Conservation (phyloP, 495 filamentous ascomycete species). For the Collariella sp. region DNA sequence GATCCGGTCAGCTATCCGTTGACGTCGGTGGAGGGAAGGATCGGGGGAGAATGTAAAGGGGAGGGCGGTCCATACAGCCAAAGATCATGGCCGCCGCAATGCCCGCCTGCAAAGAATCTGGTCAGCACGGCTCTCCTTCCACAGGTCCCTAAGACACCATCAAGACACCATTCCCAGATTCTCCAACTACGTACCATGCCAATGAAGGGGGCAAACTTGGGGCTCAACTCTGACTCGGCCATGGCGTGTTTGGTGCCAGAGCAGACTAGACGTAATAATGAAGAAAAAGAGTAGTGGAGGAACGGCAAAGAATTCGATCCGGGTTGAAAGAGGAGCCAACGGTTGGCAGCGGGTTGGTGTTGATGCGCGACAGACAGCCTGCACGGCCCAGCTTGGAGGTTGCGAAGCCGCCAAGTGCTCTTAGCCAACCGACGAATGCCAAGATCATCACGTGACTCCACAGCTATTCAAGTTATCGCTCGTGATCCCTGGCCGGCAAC, state of each 20-base stretch:
- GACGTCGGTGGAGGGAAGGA: not conserved
- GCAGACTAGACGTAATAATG: not conserved
- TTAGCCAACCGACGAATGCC: not conserved
- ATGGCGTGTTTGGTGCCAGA: constrained; percentile 34
- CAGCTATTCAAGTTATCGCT: no score
- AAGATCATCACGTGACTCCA: constrained; percentile 2
- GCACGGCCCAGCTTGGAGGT: constrained; percentile 12
- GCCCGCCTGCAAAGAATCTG: constrained; percentile 50
- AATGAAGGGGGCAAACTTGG: constrained; percentile 94
- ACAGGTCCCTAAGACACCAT: not conserved
- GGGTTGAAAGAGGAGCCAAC: not conserved
- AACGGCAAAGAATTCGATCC: not conserved
- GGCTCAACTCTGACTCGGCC: constrained; percentile 61
- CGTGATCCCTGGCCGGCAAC: no score
- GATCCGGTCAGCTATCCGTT: constrained; percentile 21
- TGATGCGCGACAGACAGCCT: constrained; percentile 2
- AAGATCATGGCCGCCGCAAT: constrained; percentile 94
- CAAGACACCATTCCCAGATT: not conserved
- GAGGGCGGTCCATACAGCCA: constrained; percentile 57
- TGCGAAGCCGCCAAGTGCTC: constrained; percentile 8
- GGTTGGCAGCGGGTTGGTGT: constrained; percentile 1
- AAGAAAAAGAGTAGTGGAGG: not conserved
- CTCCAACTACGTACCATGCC: constrained; percentile 63
- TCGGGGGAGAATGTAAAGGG: constrained; percentile 9
- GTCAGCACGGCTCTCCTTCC: constrained; percentile 27